Evolutionary conservation across 768 basidiomycete genomes (phyloP).

Genomic region (Rhodosporidiobolus sp.): DNA sequence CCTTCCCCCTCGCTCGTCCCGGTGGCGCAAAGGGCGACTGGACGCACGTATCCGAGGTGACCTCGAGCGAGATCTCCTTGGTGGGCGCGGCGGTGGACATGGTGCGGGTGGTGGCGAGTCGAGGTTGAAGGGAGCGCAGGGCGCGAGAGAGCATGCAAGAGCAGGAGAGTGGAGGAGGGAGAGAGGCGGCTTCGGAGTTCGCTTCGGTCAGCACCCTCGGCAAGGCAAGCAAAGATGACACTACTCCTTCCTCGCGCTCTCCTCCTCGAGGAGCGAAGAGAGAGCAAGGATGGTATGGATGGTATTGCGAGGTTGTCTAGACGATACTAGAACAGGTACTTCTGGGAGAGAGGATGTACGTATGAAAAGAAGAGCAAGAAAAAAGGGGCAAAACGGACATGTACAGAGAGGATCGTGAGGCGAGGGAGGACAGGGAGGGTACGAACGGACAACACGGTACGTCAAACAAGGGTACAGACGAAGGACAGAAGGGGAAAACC

Average conservation of each 20-base stretch:
- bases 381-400: background rate
- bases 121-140: background rate
- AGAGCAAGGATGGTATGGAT: background rate
- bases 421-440: background rate
- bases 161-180: background rate
- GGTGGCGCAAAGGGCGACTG: background rate
- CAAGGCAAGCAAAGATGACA: no score
- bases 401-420: background rate
- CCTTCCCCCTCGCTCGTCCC: no score
- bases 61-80: slow-evolving; percentile 17
- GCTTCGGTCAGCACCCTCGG: background rate
- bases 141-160: slow-evolving; percentile 18
- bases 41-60: slow-evolving; percentile 11
- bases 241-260: background rate
- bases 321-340: no score
- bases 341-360: background rate
- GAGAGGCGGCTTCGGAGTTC: background rate
- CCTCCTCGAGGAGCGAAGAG: background rate
- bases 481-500: background rate
- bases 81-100: slow-evolving; percentile 23
- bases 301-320: no score
- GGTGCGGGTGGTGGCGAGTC: slow-evolving; percentile 1
- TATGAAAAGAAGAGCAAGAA: background rate
- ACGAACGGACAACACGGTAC: no score
- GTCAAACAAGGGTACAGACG: background rate